Evolutionary conservation across 768 basidiomycete species (phyloP), one percentile per base, ranked within the genome.

Genomic region (Rhodotorula toruloides): DNA sequence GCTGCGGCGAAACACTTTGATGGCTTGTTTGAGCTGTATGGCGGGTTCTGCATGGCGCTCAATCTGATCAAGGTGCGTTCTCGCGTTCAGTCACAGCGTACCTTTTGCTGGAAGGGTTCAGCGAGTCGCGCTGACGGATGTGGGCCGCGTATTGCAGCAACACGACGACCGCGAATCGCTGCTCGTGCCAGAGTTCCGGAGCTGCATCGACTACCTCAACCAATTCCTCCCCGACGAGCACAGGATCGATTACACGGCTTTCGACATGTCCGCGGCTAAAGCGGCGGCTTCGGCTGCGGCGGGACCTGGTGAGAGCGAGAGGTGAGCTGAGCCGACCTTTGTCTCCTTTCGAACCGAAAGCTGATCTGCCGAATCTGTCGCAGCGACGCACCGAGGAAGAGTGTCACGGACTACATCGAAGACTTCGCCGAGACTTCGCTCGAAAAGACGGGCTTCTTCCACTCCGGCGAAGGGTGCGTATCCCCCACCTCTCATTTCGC

Each of bases 201-300:
- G 92, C 76, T 99, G 96, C 75, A 87, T 97, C 25, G 77, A 83
- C 54, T 99, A 96, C 75, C 82, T 99, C 37, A 98, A 98, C 69
- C 94, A 99, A 76, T 97, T 96, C 78, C 78, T 99, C 19, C 94
- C 96, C 0, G 81, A 81, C 12, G 86, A 82, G 34, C 87, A 89
- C 79, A 86, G 86, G 79, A 90, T 99, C 85, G 81, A 86, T 21
- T 96, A 98, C 75, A 84, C 90, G 48, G 85, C 91, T 21, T 99
- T 91, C 90, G 96, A 99, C 76, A 96, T 98, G 89, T 87, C 88
- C 8, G 83, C 88, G 46, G 91, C 93, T 4, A 90, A 92, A n/a
- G n/a, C 71, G 96, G 96, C 77, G 89, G 91, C 92, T 90, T 72
- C n/a, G 82, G 71, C 36, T n/a, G n/a, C n/a, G n/a, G n/a, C 44